Base-by-base conservation (phyloP, 257 asterid species). In the Solanum chilense region DNA sequence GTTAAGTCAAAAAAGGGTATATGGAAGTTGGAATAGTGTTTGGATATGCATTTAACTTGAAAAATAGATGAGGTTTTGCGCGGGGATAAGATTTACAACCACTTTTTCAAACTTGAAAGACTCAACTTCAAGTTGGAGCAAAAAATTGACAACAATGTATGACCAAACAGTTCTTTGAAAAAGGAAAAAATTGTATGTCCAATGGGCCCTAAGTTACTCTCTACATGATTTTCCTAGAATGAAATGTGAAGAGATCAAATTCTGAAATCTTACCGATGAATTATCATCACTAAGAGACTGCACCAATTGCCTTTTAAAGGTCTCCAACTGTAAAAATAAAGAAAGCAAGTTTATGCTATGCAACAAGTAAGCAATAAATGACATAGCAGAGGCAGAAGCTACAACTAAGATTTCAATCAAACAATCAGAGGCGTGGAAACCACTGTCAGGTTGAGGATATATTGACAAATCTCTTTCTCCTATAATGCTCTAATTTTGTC, bases 231-330 rank as follows among this genome's bases (percentile, higher is more conserved):
- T 42, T 77, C 62, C 31, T 9, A 77, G 42, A 77, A 42, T 14
- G 83, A 77, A 8, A n/a, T 14, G 37, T 33, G 33, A 42, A 77
- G 60, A 42, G 37, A 77, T 42, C 47, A 14, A 77, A 77, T 77
- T 77, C 58, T 42, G 62, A 77, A 75, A 88, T 42, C 94, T 86
- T 95, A 96, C 98, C 6, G 95, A 88, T 86, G 98, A 90, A 90
- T 89, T 94, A 84, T 96, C 98, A 80, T 95, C 99, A 87, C 90
- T 95, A 87, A 96, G 77, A 31, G 99, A 96, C 87, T 92, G 97
- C 98, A 96, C 92, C 94, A 96, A 86, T 87, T 96, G 99, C 90
- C 95, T 91, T 92, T 96, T 95, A 91, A 96, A 96, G 82, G 96
- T 92, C 91, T 96, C 99, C 88, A 96, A 90, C 99, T 96, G 96